A percentile compares a stretch with the other conserved stretches of the same genome.
phyloP scores from a whole-genome alignment of 2,329 filamentous ascomycete species.

The Exophiala bonariae region DNA sequence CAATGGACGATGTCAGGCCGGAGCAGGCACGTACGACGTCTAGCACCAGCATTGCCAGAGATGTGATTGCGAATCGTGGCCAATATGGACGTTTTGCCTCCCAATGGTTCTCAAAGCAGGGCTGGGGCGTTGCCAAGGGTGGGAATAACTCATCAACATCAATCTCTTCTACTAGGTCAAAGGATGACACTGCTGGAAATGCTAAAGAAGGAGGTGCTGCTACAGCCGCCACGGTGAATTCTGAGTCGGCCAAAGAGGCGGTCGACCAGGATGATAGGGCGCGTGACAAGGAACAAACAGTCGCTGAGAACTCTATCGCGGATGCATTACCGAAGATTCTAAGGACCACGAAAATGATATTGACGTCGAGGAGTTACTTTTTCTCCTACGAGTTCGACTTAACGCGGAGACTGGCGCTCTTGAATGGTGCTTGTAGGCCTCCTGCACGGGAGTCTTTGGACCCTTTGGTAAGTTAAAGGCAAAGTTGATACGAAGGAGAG shows the following conservation, averaged over 20 bases:
- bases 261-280: slow-evolving; percentile 4
- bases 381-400: slow-evolving; percentile 95
- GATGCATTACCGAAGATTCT: slow-evolving; percentile 79
- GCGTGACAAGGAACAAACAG: slow-evolving; percentile 5
- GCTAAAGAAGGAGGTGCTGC: not conserved
- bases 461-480: slow-evolving; percentile 11
- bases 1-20: slow-evolving; percentile 5
- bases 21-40: slow-evolving; percentile 40
- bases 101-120: slow-evolving; percentile 85
- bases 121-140: slow-evolving; percentile 53
- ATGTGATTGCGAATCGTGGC: slow-evolving; percentile 81
- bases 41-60: slow-evolving; percentile 69
- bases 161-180: not conserved
- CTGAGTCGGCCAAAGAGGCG: slow-evolving; percentile 2
- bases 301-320: slow-evolving; percentile 36
- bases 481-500: not conserved
- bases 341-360: slow-evolving; percentile 78
- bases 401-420: slow-evolving; percentile 61
- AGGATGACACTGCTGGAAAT: not conserved
- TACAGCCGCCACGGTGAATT: slow-evolving; percentile 10
- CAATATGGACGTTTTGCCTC: slow-evolving; percentile 87
- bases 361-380: slow-evolving; percentile 84
- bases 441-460: slow-evolving; percentile 17
- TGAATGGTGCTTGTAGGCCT: slow-evolving; percentile 9
- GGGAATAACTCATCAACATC: not conserved